A percentile compares a stretch with the other conserved stretches of the same genome.
phyloP scores from a whole-genome alignment of 208 protist genomes.

The Leishmania lainsoni region DNA sequence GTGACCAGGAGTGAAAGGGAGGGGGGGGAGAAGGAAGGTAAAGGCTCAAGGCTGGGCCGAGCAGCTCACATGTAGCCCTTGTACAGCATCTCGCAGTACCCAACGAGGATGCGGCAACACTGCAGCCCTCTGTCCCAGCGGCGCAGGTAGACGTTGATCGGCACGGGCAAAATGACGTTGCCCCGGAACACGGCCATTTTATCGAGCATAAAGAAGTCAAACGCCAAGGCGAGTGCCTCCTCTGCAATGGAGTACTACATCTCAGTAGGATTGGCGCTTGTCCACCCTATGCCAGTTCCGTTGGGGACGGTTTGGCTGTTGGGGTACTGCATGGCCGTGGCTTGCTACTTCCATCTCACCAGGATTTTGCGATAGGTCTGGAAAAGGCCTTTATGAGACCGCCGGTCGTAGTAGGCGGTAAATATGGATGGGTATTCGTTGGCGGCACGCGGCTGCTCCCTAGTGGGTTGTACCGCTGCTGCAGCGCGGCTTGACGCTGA shows the following conservation, averaged over 20 bases:
- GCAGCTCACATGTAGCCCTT: constrained; percentile 15
- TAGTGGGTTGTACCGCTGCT: constrained; percentile 4
- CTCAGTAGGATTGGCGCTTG: neutral
- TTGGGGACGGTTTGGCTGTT: neutral
- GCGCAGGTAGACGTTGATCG: constrained; percentile 26
- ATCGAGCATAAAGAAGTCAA: constrained; percentile 33
- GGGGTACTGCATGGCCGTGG: neutral
- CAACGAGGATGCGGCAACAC: constrained; percentile 18
- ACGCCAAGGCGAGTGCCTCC: constrained; percentile 18
- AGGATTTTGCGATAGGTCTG: neutral
- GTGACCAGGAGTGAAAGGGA: neutral
- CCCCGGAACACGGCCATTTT: constrained; percentile 30
- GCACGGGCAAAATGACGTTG: constrained; percentile 11
- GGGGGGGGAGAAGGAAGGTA: neutral
- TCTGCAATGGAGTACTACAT: constrained; percentile 24
- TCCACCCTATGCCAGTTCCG: neutral
- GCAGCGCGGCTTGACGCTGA: constrained; percentile 17
- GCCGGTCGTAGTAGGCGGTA: constrained; percentile 20
- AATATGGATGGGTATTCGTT: constrained; percentile 9
- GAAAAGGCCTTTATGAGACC: neutral
- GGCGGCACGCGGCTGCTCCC: neutral
- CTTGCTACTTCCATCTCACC: neutral
- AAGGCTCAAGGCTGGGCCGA: neutral
- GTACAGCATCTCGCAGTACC: constrained; percentile 28
- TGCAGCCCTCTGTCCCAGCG: constrained; percentile 23